Base-by-base conservation (phyloP, 2,329 filamentous ascomycete genomes). In the Fusarium albosuccineum region DNA sequence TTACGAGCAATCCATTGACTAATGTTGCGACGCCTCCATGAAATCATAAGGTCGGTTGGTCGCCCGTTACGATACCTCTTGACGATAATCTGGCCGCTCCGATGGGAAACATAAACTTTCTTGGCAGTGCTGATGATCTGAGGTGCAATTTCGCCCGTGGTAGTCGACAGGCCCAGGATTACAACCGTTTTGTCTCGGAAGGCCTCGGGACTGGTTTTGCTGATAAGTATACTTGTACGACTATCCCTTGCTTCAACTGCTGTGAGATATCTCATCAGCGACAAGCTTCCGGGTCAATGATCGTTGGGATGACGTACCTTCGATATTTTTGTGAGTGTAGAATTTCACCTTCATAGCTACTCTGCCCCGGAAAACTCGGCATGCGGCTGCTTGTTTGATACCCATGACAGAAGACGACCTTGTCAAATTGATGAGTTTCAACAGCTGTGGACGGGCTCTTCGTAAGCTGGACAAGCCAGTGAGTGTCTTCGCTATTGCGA, bases 251-350 rank as follows among this genome's bases (percentile, higher is more conserved):
- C 13, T 13, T 44, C 14, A 16, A 8, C 4, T 26, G 14, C 0
- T 2, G 5, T 1, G 22, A 14, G 41, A 16, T 29, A 3, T n/a
- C 22, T 3, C 26, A 44, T 6, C 14, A 29, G 17, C 17, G 4
- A 29, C n/a, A 2, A 14, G 13, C 7, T 9, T 7, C 2, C 4
- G 16, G 29, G 9, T 9, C 22, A n/a, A 14, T 29, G 0, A 2
- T 6, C 2, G 1, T 0, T 4, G 7, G 8, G 6, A 1, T 2
- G 1, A 13, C 59, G 4, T 1, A 64, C 64, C 49, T 59, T 49
- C 64, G 49, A 1, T 64, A 66, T 26, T 66, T 63, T 14, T 66
- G 64, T 1, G 64, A 54, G 27, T 66, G 64, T 2, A 67, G 34
- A 3, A 66, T 48, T 1, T 64, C 30, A 0, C 64, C 64, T 5